A percentile compares a stretch with the other conserved stretches of the same genome.
phyloP scores from a whole-genome alignment of 768 basidiomycete species.

The Tricholoma hemisulphureum region DNA sequence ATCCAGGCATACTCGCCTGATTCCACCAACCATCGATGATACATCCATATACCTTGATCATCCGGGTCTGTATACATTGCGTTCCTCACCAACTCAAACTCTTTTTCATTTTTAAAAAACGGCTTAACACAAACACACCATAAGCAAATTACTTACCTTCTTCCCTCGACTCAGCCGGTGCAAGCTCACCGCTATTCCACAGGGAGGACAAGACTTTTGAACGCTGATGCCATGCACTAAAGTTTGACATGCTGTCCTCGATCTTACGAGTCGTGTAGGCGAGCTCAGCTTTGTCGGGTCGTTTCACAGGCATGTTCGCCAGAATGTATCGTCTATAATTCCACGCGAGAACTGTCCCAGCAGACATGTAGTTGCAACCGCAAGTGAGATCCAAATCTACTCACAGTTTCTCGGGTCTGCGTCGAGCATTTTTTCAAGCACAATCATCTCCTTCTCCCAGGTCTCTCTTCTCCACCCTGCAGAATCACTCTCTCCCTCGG shows the following conservation, averaged over 20 bases:
- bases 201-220: constrained; percentile 72
- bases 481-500: constrained; percentile 40
- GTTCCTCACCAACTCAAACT: constrained; percentile 89
- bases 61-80: constrained; percentile 96
- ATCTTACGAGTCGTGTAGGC: constrained; percentile 89
- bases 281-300: constrained; percentile 66
- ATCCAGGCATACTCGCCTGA: constrained; percentile 46
- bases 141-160: constrained; percentile 48
- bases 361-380: neutral
- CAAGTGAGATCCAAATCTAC: constrained; percentile 22
- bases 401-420: constrained; percentile 90
- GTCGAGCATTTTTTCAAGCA: constrained; percentile 92
- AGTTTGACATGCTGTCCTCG: constrained; percentile 92
- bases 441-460: constrained; percentile 84
- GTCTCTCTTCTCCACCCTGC: constrained; percentile 73
- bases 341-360: constrained; percentile 83
- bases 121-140: neutral
- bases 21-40: constrained; percentile 96
- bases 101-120: constrained; percentile 50
- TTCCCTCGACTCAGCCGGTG: constrained; percentile 57
- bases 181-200: constrained; percentile 58
- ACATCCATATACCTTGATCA: constrained; percentile 98
- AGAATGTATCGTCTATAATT: constrained; percentile 88
- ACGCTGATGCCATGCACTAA: constrained; percentile 98
- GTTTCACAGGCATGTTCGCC: constrained; percentile 58